phyloP scores from a whole-genome alignment of 179 eudicot species.

The Silene vulgaris region DNA sequence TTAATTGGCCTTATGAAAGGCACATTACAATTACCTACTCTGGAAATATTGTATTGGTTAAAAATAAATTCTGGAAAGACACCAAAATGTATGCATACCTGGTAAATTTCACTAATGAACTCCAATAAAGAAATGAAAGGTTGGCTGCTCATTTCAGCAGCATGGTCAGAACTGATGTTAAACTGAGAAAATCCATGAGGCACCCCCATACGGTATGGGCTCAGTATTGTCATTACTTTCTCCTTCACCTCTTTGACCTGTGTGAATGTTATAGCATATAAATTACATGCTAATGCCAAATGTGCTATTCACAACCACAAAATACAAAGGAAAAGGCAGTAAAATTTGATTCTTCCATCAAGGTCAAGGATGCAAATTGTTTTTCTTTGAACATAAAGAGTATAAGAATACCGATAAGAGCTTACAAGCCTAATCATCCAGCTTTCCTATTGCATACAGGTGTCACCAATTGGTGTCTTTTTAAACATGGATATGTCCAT shows the following conservation, averaged over 20 bases:
- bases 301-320: conserved; percentile 1
- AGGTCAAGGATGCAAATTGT: background rate
- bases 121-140: conserved; percentile 85
- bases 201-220: conserved; percentile 59
- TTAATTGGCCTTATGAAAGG: background rate
- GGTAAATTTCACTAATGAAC: conserved; percentile 92
- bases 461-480: background rate
- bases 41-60: background rate
- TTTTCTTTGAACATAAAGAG: background rate
- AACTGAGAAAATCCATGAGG: conserved; percentile 49
- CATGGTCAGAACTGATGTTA: conserved; percentile 44
- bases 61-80: background rate
- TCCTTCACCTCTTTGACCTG: conserved; percentile 95
- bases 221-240: conserved; percentile 74
- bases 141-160: conserved; percentile 42
- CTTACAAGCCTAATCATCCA: conserved; percentile 3
- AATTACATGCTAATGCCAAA: background rate
- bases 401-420: background rate
- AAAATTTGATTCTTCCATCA: background rate
- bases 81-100: conserved; percentile 39
- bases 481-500: conserved; percentile 2
- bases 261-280: conserved; percentile 10
- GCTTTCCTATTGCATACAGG: conserved; percentile 4
- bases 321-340: background rate
- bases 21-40: background rate